A percentile compares a stretch with the other conserved stretches of the same genome.
Evolutionary conservation across 164 flowering plant genomes (phyloP).

Genomic region (Vitis cinerea): DNA sequence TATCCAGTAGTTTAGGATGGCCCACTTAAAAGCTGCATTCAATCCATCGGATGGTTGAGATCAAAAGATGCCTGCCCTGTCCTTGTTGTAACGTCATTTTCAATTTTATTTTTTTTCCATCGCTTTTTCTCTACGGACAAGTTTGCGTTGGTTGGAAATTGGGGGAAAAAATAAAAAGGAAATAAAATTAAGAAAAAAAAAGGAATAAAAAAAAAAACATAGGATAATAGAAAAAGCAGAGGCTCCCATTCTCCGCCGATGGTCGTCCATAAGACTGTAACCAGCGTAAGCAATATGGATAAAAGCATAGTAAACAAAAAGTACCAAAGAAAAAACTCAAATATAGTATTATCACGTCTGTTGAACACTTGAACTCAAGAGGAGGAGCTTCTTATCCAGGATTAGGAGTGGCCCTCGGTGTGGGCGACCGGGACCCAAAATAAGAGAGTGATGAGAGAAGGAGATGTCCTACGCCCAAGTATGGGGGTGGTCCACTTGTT

Average conservation of each 20-base stretch:
- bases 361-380: background rate
- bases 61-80: background rate
- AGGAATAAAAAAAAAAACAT: no score
- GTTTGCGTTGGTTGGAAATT: conserved; percentile 5
- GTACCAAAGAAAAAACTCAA: conserved; percentile 2
- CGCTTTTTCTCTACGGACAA: conserved; percentile 12
- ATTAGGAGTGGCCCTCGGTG: no score
- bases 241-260: conserved; percentile 11
- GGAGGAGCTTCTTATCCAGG: background rate
- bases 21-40: conserved; percentile 12
- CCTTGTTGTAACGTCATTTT: conserved; percentile 17
- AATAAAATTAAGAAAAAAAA: background rate
- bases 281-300: conserved; percentile 13
- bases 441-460: no score
- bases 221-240: conserved; percentile 5
- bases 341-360: background rate
- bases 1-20: conserved; percentile 8
- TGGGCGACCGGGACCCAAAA: background rate
- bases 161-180: conserved; percentile 5
- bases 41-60: conserved; percentile 7
- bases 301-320: conserved; percentile 4
- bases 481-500: conserved; percentile 22
- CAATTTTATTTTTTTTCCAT: background rate
- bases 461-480: no score
- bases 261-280: conserved; percentile 9